These are phyloP conservation scores for Golubevia sp. DNA, from an alignment of 1,284 basidiomycete species.

Conservation along the genomic window DNA sequence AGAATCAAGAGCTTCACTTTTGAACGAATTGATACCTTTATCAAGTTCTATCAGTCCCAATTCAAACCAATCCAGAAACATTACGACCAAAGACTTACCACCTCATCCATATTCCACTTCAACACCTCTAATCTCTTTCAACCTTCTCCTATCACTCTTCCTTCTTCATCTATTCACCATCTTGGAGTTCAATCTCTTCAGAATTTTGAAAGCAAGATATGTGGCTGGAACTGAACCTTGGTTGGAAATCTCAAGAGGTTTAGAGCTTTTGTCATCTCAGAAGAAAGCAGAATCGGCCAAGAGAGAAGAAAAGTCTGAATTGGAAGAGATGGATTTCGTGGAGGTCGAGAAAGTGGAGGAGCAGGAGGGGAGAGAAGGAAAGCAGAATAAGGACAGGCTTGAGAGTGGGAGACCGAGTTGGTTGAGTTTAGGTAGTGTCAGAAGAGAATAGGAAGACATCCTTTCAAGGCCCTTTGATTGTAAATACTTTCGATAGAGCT, in stretches of 20 bases:
- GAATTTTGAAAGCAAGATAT: constrained; percentile 22
- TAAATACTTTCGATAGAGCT: too few species aligned
- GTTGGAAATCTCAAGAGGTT: constrained; percentile 19
- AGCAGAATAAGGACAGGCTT: too few species aligned
- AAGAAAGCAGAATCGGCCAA: too few species aligned
- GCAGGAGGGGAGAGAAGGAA: too few species aligned
- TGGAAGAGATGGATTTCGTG: too few species aligned
- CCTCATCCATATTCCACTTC: not conserved
- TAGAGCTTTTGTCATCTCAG: constrained; percentile 5
- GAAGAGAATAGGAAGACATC: too few species aligned
- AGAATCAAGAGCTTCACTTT: too few species aligned
- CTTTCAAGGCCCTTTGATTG: too few species aligned
- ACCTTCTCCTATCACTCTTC: constrained; percentile 1
- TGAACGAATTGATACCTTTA: not conserved
- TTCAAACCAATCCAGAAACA: not conserved
- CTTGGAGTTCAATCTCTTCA: constrained; percentile 19
- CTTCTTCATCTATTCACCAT: constrained; percentile 8
- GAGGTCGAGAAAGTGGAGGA: too few species aligned
- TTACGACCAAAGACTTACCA: not conserved
- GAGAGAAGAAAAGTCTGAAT: too few species aligned
- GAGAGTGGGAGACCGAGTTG: too few species aligned
- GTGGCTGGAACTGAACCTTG: constrained; percentile 30
- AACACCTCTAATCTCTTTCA: not conserved
- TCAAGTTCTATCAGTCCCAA: not conserved
- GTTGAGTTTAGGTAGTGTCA: too few species aligned